phyloP scores from a whole-genome alignment of 2,329 filamentous ascomycete species.

The Epichloe amarillans region DNA sequence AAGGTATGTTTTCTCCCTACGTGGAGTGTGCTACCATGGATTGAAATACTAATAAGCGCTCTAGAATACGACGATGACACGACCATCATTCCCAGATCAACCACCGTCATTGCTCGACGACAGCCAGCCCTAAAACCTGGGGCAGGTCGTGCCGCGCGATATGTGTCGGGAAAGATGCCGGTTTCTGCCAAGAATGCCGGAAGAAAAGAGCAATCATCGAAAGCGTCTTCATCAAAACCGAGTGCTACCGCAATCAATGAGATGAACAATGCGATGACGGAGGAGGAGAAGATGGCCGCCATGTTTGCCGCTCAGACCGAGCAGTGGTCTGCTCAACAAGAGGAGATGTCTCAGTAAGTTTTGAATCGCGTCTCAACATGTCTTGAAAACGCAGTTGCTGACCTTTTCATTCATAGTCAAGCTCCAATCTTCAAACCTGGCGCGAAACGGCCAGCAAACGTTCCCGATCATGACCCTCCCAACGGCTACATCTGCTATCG shows the following conservation, averaged over 20 bases:
- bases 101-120: slow-evolving; percentile 79
- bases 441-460: slow-evolving; percentile 54
- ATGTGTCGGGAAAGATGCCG: slow-evolving; percentile 93
- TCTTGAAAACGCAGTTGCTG: slow-evolving; percentile 12
- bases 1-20: slow-evolving; percentile 47
- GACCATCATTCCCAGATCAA: slow-evolving; percentile 89
- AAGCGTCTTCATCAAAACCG: slow-evolving; percentile 42
- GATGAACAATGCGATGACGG: slow-evolving; percentile 70
- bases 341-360: slow-evolving; percentile 73
- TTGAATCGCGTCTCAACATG: background rate
- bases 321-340: slow-evolving; percentile 86
- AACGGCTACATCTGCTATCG: slow-evolving; percentile 93
- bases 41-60: slow-evolving; percentile 14
- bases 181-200: slow-evolving; percentile 71
- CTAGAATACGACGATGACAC: slow-evolving; percentile 96
- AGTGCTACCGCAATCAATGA: slow-evolving; percentile 45
- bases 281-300: slow-evolving; percentile 86
- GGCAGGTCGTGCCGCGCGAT: slow-evolving; percentile 80
- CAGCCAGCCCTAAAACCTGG: slow-evolving; percentile 74
- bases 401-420: slow-evolving; percentile 33
- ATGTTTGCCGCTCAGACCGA: slow-evolving; percentile 84
- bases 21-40: background rate
- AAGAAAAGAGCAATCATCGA: slow-evolving; percentile 48
- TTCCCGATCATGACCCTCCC: slow-evolving; percentile 86
- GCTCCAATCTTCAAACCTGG: slow-evolving; percentile 47